These are phyloP conservation scores for Immersiella caudata DNA, from an alignment of 495 filamentous ascomycete genomes.

Conservation along the genomic window DNA sequence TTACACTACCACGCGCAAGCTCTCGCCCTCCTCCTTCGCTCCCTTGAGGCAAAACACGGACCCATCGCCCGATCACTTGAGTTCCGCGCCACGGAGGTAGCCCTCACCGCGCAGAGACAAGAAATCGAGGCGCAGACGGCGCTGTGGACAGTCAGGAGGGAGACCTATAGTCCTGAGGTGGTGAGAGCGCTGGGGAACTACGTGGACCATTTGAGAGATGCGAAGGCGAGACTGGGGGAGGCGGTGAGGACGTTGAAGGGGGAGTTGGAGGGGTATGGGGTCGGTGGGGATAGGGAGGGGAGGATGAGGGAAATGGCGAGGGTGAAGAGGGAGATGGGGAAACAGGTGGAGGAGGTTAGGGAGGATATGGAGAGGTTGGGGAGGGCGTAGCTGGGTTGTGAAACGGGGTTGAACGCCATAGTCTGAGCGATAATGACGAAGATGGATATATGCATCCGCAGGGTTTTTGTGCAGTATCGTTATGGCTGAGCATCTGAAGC, in stretches of 20 bases:
- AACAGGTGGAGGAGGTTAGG: slow-evolving; percentile 57
- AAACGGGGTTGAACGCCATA: too few species aligned
- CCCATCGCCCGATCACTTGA: slow-evolving; percentile 63
- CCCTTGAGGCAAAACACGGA: slow-evolving; percentile 63
- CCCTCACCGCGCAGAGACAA: slow-evolving; percentile 56
- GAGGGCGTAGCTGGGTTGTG: slow-evolving; percentile 34
- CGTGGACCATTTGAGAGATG: slow-evolving; percentile 55
- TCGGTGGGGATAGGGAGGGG: slow-evolving; percentile 39
- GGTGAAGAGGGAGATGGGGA: slow-evolving; percentile 58
- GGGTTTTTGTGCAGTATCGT: too few species aligned
- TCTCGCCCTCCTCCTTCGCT: slow-evolving; percentile 39
- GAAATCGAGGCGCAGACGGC: slow-evolving; percentile 38
- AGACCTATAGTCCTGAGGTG: slow-evolving; percentile 62
- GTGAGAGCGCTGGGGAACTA: slow-evolving; percentile 60
- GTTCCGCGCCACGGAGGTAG: slow-evolving; percentile 58
- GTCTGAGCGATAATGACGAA: too few species aligned
- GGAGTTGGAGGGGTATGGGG: slow-evolving; percentile 59
- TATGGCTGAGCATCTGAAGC: too few species aligned
- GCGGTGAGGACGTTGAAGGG: slow-evolving; percentile 45
- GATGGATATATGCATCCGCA: too few species aligned
- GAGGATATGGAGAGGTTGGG: slow-evolving; percentile 60
- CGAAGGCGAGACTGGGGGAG: slow-evolving; percentile 52
- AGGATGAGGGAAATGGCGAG: slow-evolving; percentile 52
- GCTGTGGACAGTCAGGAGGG: slow-evolving; percentile 32
- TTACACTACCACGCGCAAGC: slow-evolving; percentile 34